Percentiles rank a stretch among this genome's conserved stretches.
phyloP scores from a whole-genome alignment of 2,329 filamentous ascomycete species.

The Oidium heveae region DNA sequence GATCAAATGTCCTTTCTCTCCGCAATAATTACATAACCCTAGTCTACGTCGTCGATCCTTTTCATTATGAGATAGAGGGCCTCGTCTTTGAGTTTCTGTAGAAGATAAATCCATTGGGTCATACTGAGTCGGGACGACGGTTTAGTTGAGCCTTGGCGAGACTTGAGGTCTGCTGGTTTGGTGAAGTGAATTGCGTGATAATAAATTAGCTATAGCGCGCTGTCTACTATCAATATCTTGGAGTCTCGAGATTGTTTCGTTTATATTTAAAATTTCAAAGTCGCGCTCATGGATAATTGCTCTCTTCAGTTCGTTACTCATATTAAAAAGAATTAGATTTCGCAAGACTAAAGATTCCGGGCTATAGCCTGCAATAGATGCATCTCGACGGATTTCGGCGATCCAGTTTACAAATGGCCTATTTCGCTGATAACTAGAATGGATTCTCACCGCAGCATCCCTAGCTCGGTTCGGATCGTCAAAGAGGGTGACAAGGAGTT shows the following conservation, averaged over 20 bases:
- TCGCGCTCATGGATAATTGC: background rate
- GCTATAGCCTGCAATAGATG: background rate
- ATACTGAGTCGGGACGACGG: too few species aligned
- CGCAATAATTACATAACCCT: background rate
- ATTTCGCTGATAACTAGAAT: background rate
- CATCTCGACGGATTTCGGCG: background rate
- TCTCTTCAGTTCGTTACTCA: background rate
- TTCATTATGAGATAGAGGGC: background rate
- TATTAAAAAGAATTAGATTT: background rate
- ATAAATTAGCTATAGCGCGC: background rate
- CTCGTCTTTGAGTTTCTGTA: background rate
- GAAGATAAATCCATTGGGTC: background rate
- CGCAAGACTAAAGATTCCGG: background rate
- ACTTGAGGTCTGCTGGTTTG: background rate
- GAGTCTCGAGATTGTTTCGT: background rate
- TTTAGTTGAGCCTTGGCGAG: background rate
- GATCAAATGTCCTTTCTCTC: background rate
- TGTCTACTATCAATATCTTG: background rate
- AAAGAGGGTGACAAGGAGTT: background rate
- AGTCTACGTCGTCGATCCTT: background rate
- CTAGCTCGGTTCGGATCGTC: background rate
- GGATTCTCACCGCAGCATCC: background rate
- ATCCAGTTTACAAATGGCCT: background rate
- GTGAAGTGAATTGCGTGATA: background rate
- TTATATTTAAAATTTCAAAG: background rate